Conservation (phyloP, 2,329 filamentous ascomycete species). For the Drechmeria coniospora region DNA sequence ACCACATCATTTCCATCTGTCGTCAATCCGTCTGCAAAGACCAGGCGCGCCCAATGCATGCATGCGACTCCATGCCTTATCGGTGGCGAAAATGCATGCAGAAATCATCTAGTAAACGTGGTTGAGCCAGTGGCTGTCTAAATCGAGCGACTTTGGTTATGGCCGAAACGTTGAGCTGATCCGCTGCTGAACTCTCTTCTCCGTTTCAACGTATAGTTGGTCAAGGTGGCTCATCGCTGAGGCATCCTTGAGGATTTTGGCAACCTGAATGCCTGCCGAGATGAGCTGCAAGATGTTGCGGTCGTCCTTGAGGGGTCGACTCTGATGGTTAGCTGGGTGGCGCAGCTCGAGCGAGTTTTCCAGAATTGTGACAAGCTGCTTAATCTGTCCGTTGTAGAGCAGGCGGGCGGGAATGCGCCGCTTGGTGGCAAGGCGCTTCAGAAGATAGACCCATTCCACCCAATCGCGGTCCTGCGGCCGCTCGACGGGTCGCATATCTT, state of each 20-base stretch:
- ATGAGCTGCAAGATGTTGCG: slow-evolving; percentile 78
- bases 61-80: too few species aligned
- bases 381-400: slow-evolving; percentile 80
- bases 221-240: slow-evolving; percentile 72
- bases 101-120: slow-evolving; percentile 9
- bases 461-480: slow-evolving; percentile 67
- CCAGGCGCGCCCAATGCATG: too few species aligned
- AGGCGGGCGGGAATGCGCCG: slow-evolving; percentile 71
- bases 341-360: slow-evolving; percentile 84
- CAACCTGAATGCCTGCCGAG: slow-evolving; percentile 73
- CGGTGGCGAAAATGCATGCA: too few species aligned
- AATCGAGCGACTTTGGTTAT: slow-evolving; percentile 8
- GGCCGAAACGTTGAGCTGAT: slow-evolving; percentile 20
- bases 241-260: slow-evolving; percentile 74
- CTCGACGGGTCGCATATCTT: slow-evolving; percentile 66
- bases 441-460: slow-evolving; percentile 82
- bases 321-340: slow-evolving; percentile 71
- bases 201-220: slow-evolving; percentile 66
- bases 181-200: slow-evolving; percentile 61
- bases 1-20: too few species aligned
- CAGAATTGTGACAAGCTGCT: slow-evolving; percentile 75
- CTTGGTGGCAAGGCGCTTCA: slow-evolving; percentile 76
- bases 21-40: too few species aligned
- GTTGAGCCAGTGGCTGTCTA: slow-evolving; percentile 4
- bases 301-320: slow-evolving; percentile 72